Base-by-base conservation (phyloP, 2,329 filamentous ascomycete genomes). In the Cercospora sp. region DNA sequence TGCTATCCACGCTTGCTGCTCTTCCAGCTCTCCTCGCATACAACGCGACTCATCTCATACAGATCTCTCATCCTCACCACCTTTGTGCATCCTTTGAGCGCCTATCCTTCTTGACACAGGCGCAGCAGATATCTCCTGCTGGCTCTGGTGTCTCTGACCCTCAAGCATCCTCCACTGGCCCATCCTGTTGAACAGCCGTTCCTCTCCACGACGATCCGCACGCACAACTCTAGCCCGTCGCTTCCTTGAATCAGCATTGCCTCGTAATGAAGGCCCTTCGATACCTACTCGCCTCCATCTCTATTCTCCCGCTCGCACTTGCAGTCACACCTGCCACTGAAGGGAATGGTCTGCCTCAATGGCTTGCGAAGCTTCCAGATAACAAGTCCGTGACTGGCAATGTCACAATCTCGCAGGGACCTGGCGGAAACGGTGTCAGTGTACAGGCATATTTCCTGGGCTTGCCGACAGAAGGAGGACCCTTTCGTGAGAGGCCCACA, bases 381-480 rank as follows among this genome's bases (percentile, higher is more conserved):
- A 60, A 37, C 45, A 60, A 63, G 16, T 40, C 43, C 16, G 61
- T 67, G n/a, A 66, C 63, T 24, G 71, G 71, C 60, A 61, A 65
- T 9, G 68, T 73, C 26, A 37, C 59, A 43, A 58, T 73, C 62
- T 60, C 40, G 26, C 49, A 70, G 34, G 67, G 65, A 12, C 63
- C 62, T 3, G 67, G 63, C 53, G 82, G 79, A 63, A 77, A 75
- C 30, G 82, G 82, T 40, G 79, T 81, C 64, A 72, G 77, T 63
- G 79, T 84, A 66, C 72, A 77, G 43, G 72, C 84, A 69, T 78
- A 77, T 63, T 71, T 84, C 68, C 72, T 74, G 62, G 80, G 80
- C 59, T 75, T 84, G 18, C 82, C 82, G 18, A 65, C 71, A 13
- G 74, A 77, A 59, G 81, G 80, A 26, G 81, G 82, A 37, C 82